Evolutionary conservation across 2,329 filamentous ascomycete genomes (phyloP).

Genomic region (Pleurostoma richardsiae): DNA sequence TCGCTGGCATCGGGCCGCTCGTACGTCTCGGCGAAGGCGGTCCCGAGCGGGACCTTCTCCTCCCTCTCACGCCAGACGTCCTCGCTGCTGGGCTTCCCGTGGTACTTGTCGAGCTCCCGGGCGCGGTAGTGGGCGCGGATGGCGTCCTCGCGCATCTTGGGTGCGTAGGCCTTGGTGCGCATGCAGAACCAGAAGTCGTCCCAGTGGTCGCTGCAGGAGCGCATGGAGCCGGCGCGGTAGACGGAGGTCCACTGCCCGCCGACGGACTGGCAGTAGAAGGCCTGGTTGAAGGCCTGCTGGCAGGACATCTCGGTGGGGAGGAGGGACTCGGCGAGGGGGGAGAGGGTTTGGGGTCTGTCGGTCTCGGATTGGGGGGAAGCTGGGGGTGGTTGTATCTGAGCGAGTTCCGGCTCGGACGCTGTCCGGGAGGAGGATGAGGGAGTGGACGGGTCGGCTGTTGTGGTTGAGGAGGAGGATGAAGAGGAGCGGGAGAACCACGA

Average conservation of each 20-base stretch:
- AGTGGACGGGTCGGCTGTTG: slow-evolving; percentile 8
- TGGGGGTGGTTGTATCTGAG: slow-evolving; percentile 4
- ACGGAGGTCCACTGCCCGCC: slow-evolving; percentile 89
- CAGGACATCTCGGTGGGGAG: slow-evolving; percentile 85
- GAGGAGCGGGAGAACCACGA: slow-evolving; percentile 25
- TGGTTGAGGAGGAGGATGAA: slow-evolving; percentile 12
- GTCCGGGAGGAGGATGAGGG: slow-evolving; percentile 16
- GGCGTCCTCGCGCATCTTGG: slow-evolving; percentile 53
- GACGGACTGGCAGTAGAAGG: slow-evolving; percentile 89
- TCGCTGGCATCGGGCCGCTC: slow-evolving; percentile 32
- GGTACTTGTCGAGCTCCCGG: slow-evolving; percentile 61
- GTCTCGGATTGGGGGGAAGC: slow-evolving; percentile 5
- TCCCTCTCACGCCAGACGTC: slow-evolving; percentile 81
- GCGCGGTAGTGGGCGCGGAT: slow-evolving; percentile 65
- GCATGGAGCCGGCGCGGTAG: slow-evolving; percentile 78
- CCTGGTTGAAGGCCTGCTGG: slow-evolving; percentile 82
- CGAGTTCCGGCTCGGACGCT: slow-evolving; percentile 9
- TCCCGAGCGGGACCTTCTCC: slow-evolving; percentile 47
- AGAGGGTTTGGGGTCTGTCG: slow-evolving; percentile 15
- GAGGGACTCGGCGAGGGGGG: slow-evolving; percentile 58
- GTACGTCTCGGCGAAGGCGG: slow-evolving; percentile 37
- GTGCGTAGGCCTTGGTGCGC: slow-evolving; percentile 64
- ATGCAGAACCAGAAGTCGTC: slow-evolving; percentile 98
- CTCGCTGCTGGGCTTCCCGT: slow-evolving; percentile 68
- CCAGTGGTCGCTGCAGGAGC: slow-evolving; percentile 80